phyloP scores from a whole-genome alignment of 441 rosid species.

The Jatropha multifida region DNA sequence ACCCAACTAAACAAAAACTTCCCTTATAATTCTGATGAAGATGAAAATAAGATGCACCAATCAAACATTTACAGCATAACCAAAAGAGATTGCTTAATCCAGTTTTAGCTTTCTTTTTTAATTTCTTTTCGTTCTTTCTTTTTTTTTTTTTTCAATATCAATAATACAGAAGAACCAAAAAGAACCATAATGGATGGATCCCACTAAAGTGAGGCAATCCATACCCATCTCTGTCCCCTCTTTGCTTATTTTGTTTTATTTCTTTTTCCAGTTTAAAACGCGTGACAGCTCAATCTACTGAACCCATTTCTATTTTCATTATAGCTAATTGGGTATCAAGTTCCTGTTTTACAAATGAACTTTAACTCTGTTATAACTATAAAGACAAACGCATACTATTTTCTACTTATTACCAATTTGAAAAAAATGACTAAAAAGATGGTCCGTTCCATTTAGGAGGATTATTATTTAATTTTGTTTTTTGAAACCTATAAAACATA shows the following conservation, averaged over 20 bases:
- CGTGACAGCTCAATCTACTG: conserved; percentile 14
- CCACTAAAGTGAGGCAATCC: conserved; percentile 19
- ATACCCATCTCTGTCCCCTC: background rate
- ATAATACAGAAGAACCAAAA: background rate
- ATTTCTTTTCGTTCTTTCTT: background rate
- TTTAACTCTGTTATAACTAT: too few relatives aligned
- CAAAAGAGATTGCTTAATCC: too few relatives aligned
- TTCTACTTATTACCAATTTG: too few relatives aligned
- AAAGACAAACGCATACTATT: too few relatives aligned
- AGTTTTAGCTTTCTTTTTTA: too few relatives aligned
- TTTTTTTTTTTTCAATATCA: background rate
- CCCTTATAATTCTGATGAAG: too few relatives aligned
- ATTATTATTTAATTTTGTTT: too few relatives aligned
- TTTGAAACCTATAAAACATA: too few relatives aligned
- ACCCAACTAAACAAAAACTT: too few relatives aligned
- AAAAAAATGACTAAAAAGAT: too few relatives aligned
- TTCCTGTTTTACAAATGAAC: too few relatives aligned
- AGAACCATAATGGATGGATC: conserved; percentile 14
- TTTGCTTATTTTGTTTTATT: conserved; percentile 12
- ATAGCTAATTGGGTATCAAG: background rate
- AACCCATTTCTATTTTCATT: conserved; percentile 1
- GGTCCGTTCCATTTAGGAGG: too few relatives aligned
- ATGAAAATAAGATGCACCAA: conserved; percentile 8
- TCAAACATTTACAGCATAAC: background rate
- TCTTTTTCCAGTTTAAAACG: background rate